Conservation (phyloP, 2,329 filamentous ascomycete genomes). For the Huntiella decipiens region DNA sequence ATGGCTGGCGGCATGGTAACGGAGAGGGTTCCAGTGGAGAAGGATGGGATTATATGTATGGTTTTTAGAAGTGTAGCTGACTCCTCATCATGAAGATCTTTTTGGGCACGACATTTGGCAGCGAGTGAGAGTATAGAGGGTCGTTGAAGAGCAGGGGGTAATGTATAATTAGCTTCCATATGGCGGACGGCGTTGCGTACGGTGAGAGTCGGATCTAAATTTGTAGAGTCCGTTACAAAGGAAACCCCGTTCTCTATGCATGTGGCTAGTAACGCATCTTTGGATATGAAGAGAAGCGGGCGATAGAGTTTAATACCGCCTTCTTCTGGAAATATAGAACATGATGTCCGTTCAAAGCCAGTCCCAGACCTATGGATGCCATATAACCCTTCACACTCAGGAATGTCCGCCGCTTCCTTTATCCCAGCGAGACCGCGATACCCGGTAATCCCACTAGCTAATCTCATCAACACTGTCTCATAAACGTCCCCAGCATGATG, state of each 20-base stretch:
- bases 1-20: background rate
- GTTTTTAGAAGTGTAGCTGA: constrained; percentile 28
- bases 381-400: constrained; percentile 62
- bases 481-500: constrained; percentile 86
- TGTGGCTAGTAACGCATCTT: constrained; percentile 54
- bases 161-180: constrained; percentile 26
- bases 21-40: background rate
- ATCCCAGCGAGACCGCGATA: constrained; percentile 60
- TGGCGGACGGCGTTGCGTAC: constrained; percentile 62
- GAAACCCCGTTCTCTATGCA: constrained; percentile 47
- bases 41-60: background rate
- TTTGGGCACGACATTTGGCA: constrained; percentile 24
- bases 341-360: constrained; percentile 25
- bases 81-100: constrained; percentile 27
- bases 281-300: constrained; percentile 51
- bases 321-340: constrained; percentile 28
- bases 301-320: constrained; percentile 50
- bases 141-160: constrained; percentile 54
- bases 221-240: constrained; percentile 79
- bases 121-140: constrained; percentile 43
- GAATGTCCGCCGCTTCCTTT: constrained; percentile 45
- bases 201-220: constrained; percentile 58
- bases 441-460: constrained; percentile 42
- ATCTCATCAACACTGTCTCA: constrained; percentile 70
- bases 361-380: constrained; percentile 49